Evolutionary conservation across 192 early-diverging fungal genomes (phyloP).

Genomic region (Linnemannia elongata): DNA sequence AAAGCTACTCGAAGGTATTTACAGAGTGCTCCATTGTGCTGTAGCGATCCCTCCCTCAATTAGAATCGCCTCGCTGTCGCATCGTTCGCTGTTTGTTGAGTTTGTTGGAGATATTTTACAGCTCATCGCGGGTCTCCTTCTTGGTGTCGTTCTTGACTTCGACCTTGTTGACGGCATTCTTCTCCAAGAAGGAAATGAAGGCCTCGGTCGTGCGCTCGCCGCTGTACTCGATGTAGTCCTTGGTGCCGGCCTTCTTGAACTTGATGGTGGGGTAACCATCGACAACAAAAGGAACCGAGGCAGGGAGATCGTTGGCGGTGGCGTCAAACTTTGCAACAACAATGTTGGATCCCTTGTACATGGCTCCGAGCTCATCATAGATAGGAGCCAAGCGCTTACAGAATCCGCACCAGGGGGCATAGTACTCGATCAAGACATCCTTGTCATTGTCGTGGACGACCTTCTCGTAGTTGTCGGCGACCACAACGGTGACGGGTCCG

Average conservation of each 20-base stretch:
- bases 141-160: background rate
- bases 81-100: background rate
- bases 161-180: slow-evolving; percentile 71
- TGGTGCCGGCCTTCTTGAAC: slow-evolving; percentile 79
- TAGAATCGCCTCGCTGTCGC: background rate
- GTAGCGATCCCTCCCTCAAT: background rate
- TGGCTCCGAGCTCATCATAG: slow-evolving; percentile 77
- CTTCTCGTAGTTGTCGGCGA: slow-evolving; percentile 83
- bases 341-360: slow-evolving; percentile 70
- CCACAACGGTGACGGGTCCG: slow-evolving; percentile 87
- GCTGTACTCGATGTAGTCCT: slow-evolving; percentile 79
- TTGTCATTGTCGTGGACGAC: slow-evolving; percentile 81
- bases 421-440: slow-evolving; percentile 93
- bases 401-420: slow-evolving; percentile 88
- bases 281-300: slow-evolving; percentile 70
- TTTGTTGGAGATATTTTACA: background rate
- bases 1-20: background rate
- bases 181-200: slow-evolving; percentile 81
- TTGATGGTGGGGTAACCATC: background rate
- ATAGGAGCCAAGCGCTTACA: slow-evolving; percentile 75
- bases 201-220: slow-evolving; percentile 85
- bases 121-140: background rate
- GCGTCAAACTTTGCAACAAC: slow-evolving; percentile 95
- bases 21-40: background rate
- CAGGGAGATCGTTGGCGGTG: slow-evolving; percentile 91